Evolutionary conservation across 2,329 filamentous ascomycete genomes (phyloP).

Genomic region (Didymella pomorum): DNA sequence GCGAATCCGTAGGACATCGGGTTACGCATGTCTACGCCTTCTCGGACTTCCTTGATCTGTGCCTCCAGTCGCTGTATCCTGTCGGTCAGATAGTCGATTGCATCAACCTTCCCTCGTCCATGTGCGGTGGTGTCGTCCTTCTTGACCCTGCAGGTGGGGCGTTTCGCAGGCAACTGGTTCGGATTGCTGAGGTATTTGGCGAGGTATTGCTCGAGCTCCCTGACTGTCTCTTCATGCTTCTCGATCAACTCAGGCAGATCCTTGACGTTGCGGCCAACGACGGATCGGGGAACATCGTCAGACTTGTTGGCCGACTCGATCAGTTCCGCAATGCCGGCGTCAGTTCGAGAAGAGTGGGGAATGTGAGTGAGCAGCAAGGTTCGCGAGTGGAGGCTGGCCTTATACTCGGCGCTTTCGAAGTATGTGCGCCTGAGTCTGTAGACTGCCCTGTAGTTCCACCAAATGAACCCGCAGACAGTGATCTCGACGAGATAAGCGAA

Average conservation of each 20-base stretch:
- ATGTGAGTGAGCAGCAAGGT: conserved; percentile 81
- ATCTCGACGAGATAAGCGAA: conserved; percentile 72
- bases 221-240: conserved; percentile 80
- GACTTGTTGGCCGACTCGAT: conserved; percentile 80
- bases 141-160: conserved; percentile 79
- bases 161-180: conserved; percentile 74
- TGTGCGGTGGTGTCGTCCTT: conserved; percentile 74
- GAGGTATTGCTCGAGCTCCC: conserved; percentile 80
- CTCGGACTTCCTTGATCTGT: conserved; percentile 83
- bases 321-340: conserved; percentile 87
- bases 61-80: conserved; percentile 83
- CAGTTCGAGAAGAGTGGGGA: conserved; percentile 74
- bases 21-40: conserved; percentile 85
- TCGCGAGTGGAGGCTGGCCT: conserved; percentile 80
- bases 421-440: conserved; percentile 75
- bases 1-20: conserved; percentile 93
- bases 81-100: conserved; percentile 89
- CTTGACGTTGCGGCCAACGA: conserved; percentile 90
- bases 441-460: conserved; percentile 85
- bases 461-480: conserved; percentile 80
- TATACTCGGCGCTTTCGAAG: conserved; percentile 86
- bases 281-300: conserved; percentile 76
- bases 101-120: conserved; percentile 80
- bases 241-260: conserved; percentile 84
- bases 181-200: conserved; percentile 87